Evolutionary conservation across 2,329 filamentous ascomycete species (phyloP).

Genomic region (Emmonsiellopsis sp.): DNA sequence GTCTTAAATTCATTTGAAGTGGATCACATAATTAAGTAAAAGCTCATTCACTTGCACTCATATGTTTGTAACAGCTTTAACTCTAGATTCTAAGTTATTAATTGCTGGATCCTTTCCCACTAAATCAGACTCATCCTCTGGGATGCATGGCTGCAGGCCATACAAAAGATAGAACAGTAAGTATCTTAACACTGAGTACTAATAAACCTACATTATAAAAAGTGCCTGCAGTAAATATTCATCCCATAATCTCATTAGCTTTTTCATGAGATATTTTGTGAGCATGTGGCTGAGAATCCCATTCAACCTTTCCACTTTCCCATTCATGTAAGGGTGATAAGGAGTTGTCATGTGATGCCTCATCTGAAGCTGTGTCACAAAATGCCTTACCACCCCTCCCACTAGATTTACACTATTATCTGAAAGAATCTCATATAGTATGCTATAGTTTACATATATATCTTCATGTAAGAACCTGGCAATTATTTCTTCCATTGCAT

Average conservation of each 20-base stretch:
- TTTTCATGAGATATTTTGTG: background rate
- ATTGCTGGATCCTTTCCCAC: background rate
- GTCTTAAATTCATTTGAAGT: too few relatives aligned
- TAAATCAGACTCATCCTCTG: background rate
- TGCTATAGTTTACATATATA: background rate
- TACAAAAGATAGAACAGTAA: background rate
- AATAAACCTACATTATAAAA: background rate
- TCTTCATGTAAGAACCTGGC: background rate
- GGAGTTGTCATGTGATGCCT: background rate
- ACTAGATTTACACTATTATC: background rate
- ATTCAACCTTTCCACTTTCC: background rate
- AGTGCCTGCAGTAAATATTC: background rate
- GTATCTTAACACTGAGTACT: too few relatives aligned
- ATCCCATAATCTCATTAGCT: background rate
- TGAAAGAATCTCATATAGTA: background rate
- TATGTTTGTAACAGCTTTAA: too few relatives aligned
- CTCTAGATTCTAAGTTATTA: rapidly evolving
- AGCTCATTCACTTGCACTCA: too few relatives aligned
- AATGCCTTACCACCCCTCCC: too few relatives aligned
- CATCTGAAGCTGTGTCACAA: too few relatives aligned
- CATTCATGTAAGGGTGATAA: background rate
- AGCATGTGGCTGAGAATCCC: background rate
- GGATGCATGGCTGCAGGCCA: background rate
- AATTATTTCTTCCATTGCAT: background rate
- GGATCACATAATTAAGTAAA: too few relatives aligned